phyloP scores from a whole-genome alignment of 2,329 filamentous ascomycete genomes.

The Fusarium brachygibbosum region DNA sequence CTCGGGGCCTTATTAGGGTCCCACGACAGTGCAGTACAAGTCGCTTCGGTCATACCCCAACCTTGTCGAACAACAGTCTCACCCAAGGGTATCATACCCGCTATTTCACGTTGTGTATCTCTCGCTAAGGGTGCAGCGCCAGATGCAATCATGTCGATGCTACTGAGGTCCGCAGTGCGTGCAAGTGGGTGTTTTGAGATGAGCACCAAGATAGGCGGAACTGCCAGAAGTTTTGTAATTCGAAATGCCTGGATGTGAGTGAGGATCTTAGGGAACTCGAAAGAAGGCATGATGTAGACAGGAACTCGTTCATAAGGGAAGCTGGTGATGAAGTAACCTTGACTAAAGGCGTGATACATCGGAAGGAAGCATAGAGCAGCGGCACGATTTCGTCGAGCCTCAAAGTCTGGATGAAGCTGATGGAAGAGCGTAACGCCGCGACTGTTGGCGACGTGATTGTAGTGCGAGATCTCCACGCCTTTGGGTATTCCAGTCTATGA shows the following conservation, averaged over 20 bases:
- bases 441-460: slow-evolving; percentile 80
- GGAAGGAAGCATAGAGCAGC: slow-evolving; percentile 77
- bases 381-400: slow-evolving; percentile 56
- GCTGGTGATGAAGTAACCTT: slow-evolving; percentile 76
- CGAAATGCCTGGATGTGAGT: slow-evolving; percentile 75
- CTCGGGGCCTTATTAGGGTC: slow-evolving; percentile 68
- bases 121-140: slow-evolving; percentile 77
- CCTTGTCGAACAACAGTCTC: slow-evolving; percentile 69
- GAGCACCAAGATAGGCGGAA: slow-evolving; percentile 81
- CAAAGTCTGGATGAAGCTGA: slow-evolving; percentile 64
- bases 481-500: slow-evolving; percentile 80
- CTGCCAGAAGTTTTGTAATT: slow-evolving; percentile 75
- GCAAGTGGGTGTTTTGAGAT: slow-evolving; percentile 79
- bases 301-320: slow-evolving; percentile 69
- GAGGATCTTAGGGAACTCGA: slow-evolving; percentile 81
- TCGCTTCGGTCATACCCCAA: slow-evolving; percentile 90
- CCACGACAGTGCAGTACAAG: slow-evolving; percentile 77
- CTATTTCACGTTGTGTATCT: slow-evolving; percentile 62
- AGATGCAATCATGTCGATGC: slow-evolving; percentile 68
- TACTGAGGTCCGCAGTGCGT: slow-evolving; percentile 76
- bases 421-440: slow-evolving; percentile 64
- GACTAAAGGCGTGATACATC: slow-evolving; percentile 80
- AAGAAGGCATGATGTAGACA: slow-evolving; percentile 83
- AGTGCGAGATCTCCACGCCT: slow-evolving; percentile 85
- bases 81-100: slow-evolving; percentile 63